Base-by-base conservation (phyloP, 495 filamentous ascomycete species). In the Penicillium coffeae region DNA sequence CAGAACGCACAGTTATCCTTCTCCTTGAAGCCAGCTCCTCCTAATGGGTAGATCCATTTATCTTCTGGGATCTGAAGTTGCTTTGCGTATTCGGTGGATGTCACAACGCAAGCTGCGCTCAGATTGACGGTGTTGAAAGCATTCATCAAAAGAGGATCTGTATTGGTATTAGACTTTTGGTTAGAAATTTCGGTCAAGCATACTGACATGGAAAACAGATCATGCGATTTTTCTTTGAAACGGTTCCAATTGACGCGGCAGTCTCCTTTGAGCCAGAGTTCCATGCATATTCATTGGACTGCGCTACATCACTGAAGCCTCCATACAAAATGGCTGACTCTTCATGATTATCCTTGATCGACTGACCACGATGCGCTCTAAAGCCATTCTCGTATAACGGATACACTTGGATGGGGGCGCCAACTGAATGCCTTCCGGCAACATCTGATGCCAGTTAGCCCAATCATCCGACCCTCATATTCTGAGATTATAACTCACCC, bases 131-230 rank as follows among this genome's bases (percentile, higher is more conserved):
- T 76, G 54, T 82, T 81, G 65, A 81, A 81, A 21, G 79, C 78
- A 57, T 82, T 82, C 79, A 81, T 81, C 30, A 81, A 55, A 12
- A 82, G 66, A 5, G 79, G 76, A 66, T 82, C 79, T 82, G 43
- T n/a, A 1, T 27, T 16, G 12, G 1, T 3, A n/a, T 49, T 13
- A 49, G 37, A 10, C 25, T 15, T 21, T 34, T 1, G 21, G 25
- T 4, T 21, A 42, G 8, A 21, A 18, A 14, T 14, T 4, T 13
- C 42, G 46, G 12, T 30, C 25, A 30, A 30, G 10, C 25, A 30
- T 13, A 35, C 60, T 50, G 53, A 70, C 77, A 80, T 21, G 77
- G 77, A 40, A 65, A 72, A 48, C 74, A 78, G 35, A 80, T 78
- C 71, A 80, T 76, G 32, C 77, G 63, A 56, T 80, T 80, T 60